phyloP scores from a whole-genome alignment of 768 basidiomycete species.

The Auricularia cornea region DNA sequence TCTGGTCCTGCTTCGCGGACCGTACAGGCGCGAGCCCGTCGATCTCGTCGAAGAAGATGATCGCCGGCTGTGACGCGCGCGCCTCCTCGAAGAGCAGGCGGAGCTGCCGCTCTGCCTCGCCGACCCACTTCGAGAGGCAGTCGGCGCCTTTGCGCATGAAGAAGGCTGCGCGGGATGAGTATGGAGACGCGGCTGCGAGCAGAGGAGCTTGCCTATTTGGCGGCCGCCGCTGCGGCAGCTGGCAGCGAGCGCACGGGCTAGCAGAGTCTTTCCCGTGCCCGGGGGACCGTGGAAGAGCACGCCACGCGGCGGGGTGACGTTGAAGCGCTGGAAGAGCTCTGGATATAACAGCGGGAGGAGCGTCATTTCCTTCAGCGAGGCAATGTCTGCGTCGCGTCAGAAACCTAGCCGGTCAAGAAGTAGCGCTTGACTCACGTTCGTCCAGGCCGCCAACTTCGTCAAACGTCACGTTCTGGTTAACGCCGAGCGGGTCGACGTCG shows the following conservation, averaged over 20 bases:
- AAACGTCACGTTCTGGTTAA: constrained; percentile 89
- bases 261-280: constrained; percentile 94
- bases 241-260: constrained; percentile 90
- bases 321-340: constrained; percentile 91
- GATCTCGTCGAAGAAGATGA: constrained; percentile 99
- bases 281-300: constrained; percentile 98
- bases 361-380: constrained; percentile 97
- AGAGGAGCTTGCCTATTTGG: constrained; percentile 50
- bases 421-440: constrained; percentile 53
- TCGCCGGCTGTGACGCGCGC: constrained; percentile 81
- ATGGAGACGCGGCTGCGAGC: constrained; percentile 49
- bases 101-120: constrained; percentile 94
- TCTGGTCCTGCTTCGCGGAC: constrained; percentile 98
- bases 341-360: constrained; percentile 91
- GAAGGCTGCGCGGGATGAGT: constrained; percentile 52
- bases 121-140: constrained; percentile 97
- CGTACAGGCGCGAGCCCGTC: constrained; percentile 97
- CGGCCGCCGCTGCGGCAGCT: constrained; percentile 82
- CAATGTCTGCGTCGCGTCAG: constrained; percentile 58
- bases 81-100: constrained; percentile 96
- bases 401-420: background rate
- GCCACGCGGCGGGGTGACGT: constrained; percentile 89
- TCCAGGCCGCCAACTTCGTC: constrained; percentile 95
- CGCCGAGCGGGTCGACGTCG: constrained; percentile 92
- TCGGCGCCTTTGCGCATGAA: constrained; percentile 99